Evolutionary conservation across 306 rosid species (phyloP).

Genomic region (Trifolium fragiferum): DNA sequence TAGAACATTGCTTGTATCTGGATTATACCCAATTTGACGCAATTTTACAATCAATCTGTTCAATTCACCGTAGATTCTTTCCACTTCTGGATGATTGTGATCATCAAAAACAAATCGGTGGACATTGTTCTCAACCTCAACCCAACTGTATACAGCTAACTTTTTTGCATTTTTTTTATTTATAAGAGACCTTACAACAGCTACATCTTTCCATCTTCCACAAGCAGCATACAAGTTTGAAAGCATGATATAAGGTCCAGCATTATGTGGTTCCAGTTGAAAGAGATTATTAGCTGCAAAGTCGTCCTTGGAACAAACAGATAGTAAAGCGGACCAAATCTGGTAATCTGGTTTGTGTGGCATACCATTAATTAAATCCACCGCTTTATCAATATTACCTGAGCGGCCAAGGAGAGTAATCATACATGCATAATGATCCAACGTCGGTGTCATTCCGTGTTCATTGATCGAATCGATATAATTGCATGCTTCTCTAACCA

Average conservation of each 20-base stretch:
- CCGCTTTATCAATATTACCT: constrained; percentile 44
- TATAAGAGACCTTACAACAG: constrained; percentile 50
- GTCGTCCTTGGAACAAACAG: constrained; percentile 49
- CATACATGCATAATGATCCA: constrained; percentile 61
- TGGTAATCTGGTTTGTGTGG: constrained; percentile 48
- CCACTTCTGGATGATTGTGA: constrained; percentile 47
- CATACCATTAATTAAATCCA: constrained; percentile 51
- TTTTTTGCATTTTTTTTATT: constrained; percentile 51
- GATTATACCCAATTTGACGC: constrained; percentile 54
- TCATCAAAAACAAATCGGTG: constrained; percentile 57
- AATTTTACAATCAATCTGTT: constrained; percentile 40
- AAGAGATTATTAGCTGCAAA: constrained; percentile 52
- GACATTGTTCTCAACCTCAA: constrained; percentile 51
- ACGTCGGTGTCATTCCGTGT: constrained; percentile 52
- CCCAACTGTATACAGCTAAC: constrained; percentile 58
- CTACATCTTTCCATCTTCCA: constrained; percentile 59
- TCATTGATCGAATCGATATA: constrained; percentile 52
- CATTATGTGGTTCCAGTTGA: constrained; percentile 53
- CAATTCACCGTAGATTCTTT: constrained; percentile 46
- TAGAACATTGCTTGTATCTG: constrained; percentile 50
- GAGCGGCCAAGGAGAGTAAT: constrained; percentile 55
- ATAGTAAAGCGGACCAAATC: constrained; percentile 55
- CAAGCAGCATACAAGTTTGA: constrained; percentile 60
- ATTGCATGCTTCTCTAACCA: constrained; percentile 50
- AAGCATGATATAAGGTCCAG: constrained; percentile 56